Percentiles rank a stretch among this genome's conserved stretches.
Evolutionary conservation across 2,329 filamentous ascomycete genomes (phyloP).

Genomic region (Chlorencoelia australis): DNA sequence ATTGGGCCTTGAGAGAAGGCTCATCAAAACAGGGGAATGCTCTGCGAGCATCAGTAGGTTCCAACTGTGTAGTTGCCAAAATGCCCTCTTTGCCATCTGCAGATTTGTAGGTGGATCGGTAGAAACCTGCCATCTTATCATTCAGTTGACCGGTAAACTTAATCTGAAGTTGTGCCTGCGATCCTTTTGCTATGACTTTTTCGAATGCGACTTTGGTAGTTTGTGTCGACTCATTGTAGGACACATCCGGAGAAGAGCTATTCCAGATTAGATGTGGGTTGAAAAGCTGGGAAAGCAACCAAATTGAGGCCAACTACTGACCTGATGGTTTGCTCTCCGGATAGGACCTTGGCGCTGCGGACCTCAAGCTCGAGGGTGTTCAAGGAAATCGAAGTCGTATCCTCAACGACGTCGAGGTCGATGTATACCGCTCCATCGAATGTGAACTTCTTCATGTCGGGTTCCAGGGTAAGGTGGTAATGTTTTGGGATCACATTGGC

Average conservation of each 20-base stretch:
- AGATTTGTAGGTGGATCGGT: conserved; percentile 86
- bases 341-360: conserved; percentile 58
- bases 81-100: conserved; percentile 69
- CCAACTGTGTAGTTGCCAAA: conserved; percentile 90
- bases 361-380: conserved; percentile 85
- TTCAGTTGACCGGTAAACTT: conserved; percentile 74
- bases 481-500: conserved; percentile 86
- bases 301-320: conserved; percentile 19
- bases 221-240: conserved; percentile 71
- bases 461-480: conserved; percentile 86
- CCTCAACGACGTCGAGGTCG: conserved; percentile 76
- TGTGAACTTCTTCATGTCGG: conserved; percentile 77
- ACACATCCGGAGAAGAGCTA: conserved; percentile 54
- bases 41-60: conserved; percentile 84
- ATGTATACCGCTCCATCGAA: conserved; percentile 80
- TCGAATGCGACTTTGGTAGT: conserved; percentile 73
- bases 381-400: conserved; percentile 75
- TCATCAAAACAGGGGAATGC: conserved; percentile 97
- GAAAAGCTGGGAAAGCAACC: conserved; percentile 6
- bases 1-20: conserved; percentile 84
- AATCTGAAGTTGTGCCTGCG: conserved; percentile 68
- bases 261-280: conserved; percentile 26
- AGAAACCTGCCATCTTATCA: conserved; percentile 96
- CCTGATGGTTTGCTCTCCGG: conserved; percentile 44
- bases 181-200: conserved; percentile 60